Percentiles rank a stretch among this genome's conserved stretches.
Evolutionary conservation across 805 yeast genomes (phyloP).

Genomic region (Pichia scutulata): DNA sequence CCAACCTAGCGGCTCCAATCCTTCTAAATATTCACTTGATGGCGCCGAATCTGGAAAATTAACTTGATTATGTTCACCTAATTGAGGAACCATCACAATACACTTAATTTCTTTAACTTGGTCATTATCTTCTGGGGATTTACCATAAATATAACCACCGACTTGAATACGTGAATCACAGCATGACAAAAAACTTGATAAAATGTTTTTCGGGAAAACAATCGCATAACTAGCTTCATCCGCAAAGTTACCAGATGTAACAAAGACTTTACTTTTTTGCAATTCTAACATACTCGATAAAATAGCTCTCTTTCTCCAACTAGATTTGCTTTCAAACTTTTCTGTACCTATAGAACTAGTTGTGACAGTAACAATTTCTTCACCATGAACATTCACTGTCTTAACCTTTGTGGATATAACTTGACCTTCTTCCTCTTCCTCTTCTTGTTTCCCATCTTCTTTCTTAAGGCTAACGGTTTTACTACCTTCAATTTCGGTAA

Average conservation of each 20-base stretch:
- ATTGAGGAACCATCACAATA: slow-evolving; percentile 79
- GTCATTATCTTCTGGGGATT: slow-evolving; percentile 62
- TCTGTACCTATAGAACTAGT: slow-evolving; percentile 84
- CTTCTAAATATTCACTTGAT: slow-evolving; percentile 36
- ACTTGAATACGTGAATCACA: slow-evolving; percentile 77
- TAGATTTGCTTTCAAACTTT: slow-evolving; percentile 73
- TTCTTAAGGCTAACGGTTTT: slow-evolving; percentile 29
- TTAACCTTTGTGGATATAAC: slow-evolving; percentile 73
- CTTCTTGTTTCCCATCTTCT: slow-evolving; percentile 13
- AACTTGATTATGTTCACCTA: slow-evolving; percentile 63
- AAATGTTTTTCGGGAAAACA: slow-evolving; percentile 73
- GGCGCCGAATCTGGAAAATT: slow-evolving; percentile 49
- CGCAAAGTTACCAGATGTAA: slow-evolving; percentile 53
- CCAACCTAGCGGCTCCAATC: slow-evolving; percentile 82
- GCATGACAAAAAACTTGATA: slow-evolving; percentile 69
- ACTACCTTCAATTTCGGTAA: slow-evolving; percentile 63
- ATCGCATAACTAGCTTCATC: slow-evolving; percentile 54
- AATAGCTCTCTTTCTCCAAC: slow-evolving; percentile 87
- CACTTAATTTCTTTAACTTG: slow-evolving; percentile 72
- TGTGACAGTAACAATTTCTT: slow-evolving; percentile 89
- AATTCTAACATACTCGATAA: slow-evolving; percentile 65
- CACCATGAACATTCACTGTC: slow-evolving; percentile 90
- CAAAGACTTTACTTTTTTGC: slow-evolving; percentile 68
- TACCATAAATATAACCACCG: slow-evolving; percentile 75
- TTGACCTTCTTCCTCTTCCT: slow-evolving; percentile 33